phyloP scores from a whole-genome alignment of 140 eudicot species.

The Erigeron philadelphicus region DNA sequence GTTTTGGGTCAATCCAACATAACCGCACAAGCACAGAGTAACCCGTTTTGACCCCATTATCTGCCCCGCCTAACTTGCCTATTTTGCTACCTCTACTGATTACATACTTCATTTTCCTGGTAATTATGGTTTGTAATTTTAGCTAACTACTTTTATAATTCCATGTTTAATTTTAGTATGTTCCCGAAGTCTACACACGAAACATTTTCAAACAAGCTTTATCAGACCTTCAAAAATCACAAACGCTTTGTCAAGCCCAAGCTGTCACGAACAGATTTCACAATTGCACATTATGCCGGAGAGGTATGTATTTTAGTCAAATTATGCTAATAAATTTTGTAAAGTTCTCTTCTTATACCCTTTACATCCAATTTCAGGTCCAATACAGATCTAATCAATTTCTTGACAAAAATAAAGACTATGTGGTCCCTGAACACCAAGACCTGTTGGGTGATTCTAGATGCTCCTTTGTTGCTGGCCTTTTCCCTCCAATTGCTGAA shows the following conservation, averaged over 20 bases:
- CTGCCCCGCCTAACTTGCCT: too few relatives aligned
- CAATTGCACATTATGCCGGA: conserved; percentile 93
- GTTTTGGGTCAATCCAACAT: too few relatives aligned
- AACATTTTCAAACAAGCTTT: conserved; percentile 88
- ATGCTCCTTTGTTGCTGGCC: conserved; percentile 88
- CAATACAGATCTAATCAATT: conserved; percentile 85
- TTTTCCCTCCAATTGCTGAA: conserved; percentile 79
- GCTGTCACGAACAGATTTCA: conserved; percentile 86
- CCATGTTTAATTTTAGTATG: conserved; percentile 54
- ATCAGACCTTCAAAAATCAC: conserved; percentile 75
- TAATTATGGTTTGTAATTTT: conserved; percentile 14
- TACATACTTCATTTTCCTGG: too few relatives aligned
- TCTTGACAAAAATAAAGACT: conserved; percentile 96
- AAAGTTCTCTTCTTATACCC: neutral
- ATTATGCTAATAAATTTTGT: neutral
- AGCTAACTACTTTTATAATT: conserved; percentile 11
- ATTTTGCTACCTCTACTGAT: too few relatives aligned
- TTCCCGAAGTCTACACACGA: conserved; percentile 98
- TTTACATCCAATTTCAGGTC: conserved; percentile 45
- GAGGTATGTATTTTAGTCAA: conserved; percentile 51
- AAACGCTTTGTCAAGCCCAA: conserved; percentile 94
- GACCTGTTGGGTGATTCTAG: conserved; percentile 76
- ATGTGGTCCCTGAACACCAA: conserved; percentile 96
- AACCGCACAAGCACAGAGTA: too few relatives aligned
- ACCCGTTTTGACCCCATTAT: too few relatives aligned